Percentiles rank a stretch among this genome's conserved stretches.
phyloP scores from a whole-genome alignment of 192 early-diverging fungal species.

The Helicostylum pulchrum region DNA sequence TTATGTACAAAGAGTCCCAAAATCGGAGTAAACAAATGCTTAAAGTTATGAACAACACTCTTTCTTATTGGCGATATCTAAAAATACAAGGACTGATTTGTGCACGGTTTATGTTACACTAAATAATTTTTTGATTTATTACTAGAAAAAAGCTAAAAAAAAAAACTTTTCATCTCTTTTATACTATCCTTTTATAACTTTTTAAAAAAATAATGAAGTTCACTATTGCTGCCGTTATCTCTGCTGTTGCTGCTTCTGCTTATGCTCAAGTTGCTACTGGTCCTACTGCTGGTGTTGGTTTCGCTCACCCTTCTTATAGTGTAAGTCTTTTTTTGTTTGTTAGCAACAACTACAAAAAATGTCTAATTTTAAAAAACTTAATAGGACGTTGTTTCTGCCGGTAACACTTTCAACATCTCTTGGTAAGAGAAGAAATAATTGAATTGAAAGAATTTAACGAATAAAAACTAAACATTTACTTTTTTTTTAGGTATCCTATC shows the following conservation, averaged over 20 bases:
- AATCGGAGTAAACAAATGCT: too few species aligned
- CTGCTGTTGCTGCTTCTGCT: conserved; percentile 6
- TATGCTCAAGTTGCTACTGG: background rate
- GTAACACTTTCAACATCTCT: conserved; percentile 6
- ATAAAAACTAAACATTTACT: too few species aligned
- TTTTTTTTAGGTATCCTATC: background rate
- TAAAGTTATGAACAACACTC: too few species aligned
- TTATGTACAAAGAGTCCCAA: too few species aligned
- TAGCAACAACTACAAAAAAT: background rate
- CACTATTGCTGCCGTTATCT: conserved; percentile 6
- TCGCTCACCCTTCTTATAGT: conserved; percentile 1
- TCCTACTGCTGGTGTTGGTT: conserved; percentile 14
- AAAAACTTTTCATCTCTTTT: background rate
- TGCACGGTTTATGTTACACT: conserved; percentile 10
- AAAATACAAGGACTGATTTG: conserved; percentile 6
- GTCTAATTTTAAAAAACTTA: background rate
- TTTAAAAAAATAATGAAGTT: conserved; percentile 23
- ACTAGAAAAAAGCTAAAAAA: background rate
- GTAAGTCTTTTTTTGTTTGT: conserved; percentile 3
- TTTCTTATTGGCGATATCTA: conserved; percentile 8
- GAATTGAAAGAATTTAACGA: too few species aligned
- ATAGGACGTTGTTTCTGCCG: conserved; percentile 20
- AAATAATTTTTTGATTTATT: background rate
- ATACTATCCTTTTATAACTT: background rate
- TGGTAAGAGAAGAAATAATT: conserved; percentile 7